phyloP scores from a whole-genome alignment of 129 eudicot species.

The Lactuca sativa region DNA sequence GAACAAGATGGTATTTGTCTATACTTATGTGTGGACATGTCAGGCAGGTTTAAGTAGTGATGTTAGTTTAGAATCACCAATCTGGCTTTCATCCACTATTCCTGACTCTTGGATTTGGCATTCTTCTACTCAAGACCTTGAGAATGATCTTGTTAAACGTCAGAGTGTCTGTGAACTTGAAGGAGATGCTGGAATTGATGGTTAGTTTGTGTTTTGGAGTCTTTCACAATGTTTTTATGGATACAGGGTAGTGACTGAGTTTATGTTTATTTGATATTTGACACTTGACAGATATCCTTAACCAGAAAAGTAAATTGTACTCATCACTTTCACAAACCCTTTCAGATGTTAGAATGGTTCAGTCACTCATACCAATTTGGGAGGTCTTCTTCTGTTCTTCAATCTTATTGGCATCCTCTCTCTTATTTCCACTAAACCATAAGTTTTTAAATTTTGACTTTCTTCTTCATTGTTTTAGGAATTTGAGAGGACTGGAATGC shows the following conservation, averaged over 20 bases:
- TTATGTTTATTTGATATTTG: constrained; percentile 10
- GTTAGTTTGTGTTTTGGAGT: constrained; percentile 41
- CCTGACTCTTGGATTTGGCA: constrained; percentile 86
- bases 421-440: constrained; percentile 9
- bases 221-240: neutral
- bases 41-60: constrained; percentile 66
- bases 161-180: constrained; percentile 94
- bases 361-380: constrained; percentile 97
- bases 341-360: constrained; percentile 86
- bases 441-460: constrained; percentile 14
- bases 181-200: constrained; percentile 83
- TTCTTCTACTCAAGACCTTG: constrained; percentile 39
- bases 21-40: constrained; percentile 20
- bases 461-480: constrained; percentile 46
- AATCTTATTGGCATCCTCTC: constrained; percentile 5
- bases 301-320: constrained; percentile 60
- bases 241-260: constrained; percentile 1
- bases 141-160: constrained; percentile 41
- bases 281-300: constrained; percentile 72
- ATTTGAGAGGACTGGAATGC: constrained; percentile 71
- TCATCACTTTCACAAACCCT: constrained; percentile 75
- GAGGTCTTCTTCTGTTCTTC: constrained; percentile 74
- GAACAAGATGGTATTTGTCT: constrained; percentile 11
- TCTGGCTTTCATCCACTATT: constrained; percentile 79
- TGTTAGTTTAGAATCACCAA: constrained; percentile 33